Conservation (phyloP, 2,329 filamentous ascomycete genomes). For the Elsinoe ampelina region DNA sequence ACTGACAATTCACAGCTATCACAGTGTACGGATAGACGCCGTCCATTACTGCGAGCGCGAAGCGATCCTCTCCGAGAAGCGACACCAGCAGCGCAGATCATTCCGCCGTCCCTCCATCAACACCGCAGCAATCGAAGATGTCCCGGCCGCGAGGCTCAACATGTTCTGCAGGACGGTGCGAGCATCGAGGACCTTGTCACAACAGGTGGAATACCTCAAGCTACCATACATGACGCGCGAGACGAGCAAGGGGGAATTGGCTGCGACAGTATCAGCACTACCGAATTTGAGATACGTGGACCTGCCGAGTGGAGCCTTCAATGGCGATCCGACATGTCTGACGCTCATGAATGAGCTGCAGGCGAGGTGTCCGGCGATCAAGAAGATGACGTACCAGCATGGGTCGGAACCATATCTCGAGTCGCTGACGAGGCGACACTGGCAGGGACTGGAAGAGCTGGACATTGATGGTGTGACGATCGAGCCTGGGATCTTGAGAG, state of each 20-base stretch:
- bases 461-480: conserved; percentile 60
- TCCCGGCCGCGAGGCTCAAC: conserved; percentile 63
- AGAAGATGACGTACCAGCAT: conserved; percentile 77
- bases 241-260: conserved; percentile 72
- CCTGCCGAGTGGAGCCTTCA: conserved; percentile 78
- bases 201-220: conserved; percentile 69
- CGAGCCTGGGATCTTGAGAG: conserved; percentile 61
- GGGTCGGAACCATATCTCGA: conserved; percentile 74
- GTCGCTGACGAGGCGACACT: conserved; percentile 55
- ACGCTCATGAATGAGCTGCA: conserved; percentile 77
- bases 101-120: conserved; percentile 28
- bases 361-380: conserved; percentile 69
- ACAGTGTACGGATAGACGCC: conserved; percentile 82
- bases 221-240: conserved; percentile 92
- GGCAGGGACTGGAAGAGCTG: conserved; percentile 62
- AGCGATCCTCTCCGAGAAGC: conserved; percentile 66
- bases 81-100: conserved; percentile 54
- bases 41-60: conserved; percentile 93
- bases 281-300: conserved; percentile 84
- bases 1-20: conserved; percentile 50
- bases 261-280: conserved; percentile 73
- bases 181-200: conserved; percentile 61
- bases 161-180: conserved; percentile 75
- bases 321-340: conserved; percentile 65
- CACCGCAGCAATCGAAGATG: conserved; percentile 56